These are phyloP conservation scores for Pseudogymnoascus sp. DNA, from an alignment of 2,329 filamentous ascomycete genomes.

Conservation along the genomic window DNA sequence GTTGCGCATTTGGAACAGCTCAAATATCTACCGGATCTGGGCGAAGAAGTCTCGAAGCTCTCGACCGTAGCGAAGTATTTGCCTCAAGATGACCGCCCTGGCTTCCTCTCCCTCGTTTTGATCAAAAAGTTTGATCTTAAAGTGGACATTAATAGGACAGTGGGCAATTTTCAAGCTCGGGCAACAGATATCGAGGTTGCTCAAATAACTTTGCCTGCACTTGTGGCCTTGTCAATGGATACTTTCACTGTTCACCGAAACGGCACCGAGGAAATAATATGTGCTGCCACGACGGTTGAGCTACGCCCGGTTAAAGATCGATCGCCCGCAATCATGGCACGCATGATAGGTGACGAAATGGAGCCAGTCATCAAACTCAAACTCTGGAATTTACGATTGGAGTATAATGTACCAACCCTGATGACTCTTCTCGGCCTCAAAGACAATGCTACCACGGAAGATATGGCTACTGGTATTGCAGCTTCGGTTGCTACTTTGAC, in stretches of 20 bases:
- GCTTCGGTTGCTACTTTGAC: conserved; percentile 73
- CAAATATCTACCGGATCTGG: conserved; percentile 60
- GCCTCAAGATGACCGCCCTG: conserved; percentile 89
- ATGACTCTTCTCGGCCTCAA: conserved; percentile 70
- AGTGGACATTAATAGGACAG: conserved; percentile 57
- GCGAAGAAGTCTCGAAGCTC: conserved; percentile 71
- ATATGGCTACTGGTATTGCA: conserved; percentile 68
- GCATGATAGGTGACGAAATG: conserved; percentile 89
- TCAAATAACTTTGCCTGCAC: conserved; percentile 76
- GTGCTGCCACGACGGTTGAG: conserved; percentile 35
- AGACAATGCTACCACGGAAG: conserved; percentile 60
- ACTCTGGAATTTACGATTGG: conserved; percentile 73
- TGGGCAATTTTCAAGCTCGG: conserved; percentile 58
- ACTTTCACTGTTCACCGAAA: conserved; percentile 58
- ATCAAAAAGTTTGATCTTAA: conserved; percentile 56
- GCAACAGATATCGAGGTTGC: conserved; percentile 61
- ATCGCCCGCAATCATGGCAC: conserved; percentile 70
- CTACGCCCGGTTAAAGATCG: conserved; percentile 22
- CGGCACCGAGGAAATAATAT: conserved; percentile 62
- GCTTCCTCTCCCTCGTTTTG: conserved; percentile 66
- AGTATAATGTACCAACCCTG: conserved; percentile 79
- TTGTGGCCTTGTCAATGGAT: conserved; percentile 71
- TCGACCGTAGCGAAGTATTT: conserved; percentile 89
- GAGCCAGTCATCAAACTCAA: conserved; percentile 87
- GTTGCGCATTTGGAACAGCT: conserved; percentile 60